phyloP scores from a whole-genome alignment of 768 basidiomycete genomes.

The Tubosaeta sp. region DNA sequence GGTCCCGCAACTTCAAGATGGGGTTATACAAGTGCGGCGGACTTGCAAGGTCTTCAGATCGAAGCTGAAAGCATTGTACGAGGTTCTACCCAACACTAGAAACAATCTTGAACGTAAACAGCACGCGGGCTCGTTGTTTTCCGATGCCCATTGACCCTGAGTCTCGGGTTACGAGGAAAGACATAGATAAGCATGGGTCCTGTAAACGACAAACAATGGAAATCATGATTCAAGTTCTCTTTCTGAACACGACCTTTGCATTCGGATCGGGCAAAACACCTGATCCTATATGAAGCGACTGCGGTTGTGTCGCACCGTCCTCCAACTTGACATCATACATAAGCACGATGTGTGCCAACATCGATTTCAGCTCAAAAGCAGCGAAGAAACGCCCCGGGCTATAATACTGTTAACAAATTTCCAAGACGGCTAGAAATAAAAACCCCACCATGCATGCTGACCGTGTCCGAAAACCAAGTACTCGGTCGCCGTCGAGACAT shows the following conservation, averaged over 20 bases:
- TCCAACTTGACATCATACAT: slow-evolving; percentile 8
- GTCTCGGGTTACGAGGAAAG: too few species aligned
- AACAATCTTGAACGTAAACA: too few species aligned
- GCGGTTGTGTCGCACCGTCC: background rate
- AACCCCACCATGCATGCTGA: slow-evolving; percentile 17
- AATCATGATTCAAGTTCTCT: background rate
- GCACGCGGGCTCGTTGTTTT: too few species aligned
- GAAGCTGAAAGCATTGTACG: too few species aligned
- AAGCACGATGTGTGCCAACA: slow-evolving; percentile 42
- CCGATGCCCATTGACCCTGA: too few species aligned
- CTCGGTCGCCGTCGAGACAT: slow-evolving; percentile 29
- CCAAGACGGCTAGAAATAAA: too few species aligned
- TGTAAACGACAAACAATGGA: too few species aligned
- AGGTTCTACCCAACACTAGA: too few species aligned
- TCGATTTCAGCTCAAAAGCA: slow-evolving; percentile 38
- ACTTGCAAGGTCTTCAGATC: too few species aligned
- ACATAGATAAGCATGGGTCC: too few species aligned
- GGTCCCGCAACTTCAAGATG: too few species aligned
- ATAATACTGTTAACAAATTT: background rate
- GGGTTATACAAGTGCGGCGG: too few species aligned
- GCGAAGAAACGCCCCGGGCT: slow-evolving; percentile 37
- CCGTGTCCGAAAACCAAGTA: slow-evolving; percentile 37
- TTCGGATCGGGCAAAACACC: background rate
- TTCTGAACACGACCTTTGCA: slow-evolving; percentile 7
- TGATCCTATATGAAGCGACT: background rate